Evolutionary conservation across 1,139 yeast species (phyloP).

Genomic region (Yamadazyma mexicana): DNA sequence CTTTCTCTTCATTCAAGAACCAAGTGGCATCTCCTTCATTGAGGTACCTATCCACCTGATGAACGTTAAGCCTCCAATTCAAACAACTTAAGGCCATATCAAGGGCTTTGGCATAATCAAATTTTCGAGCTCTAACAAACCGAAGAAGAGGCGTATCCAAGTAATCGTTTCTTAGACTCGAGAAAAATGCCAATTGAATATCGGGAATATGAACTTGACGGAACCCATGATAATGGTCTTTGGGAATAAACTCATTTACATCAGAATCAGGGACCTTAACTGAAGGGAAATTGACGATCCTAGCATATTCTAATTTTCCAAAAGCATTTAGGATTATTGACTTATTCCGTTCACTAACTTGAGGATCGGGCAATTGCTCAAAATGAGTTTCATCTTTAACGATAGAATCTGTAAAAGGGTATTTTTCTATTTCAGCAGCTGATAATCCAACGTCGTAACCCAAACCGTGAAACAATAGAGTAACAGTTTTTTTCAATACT

Average conservation of each 20-base stretch:
- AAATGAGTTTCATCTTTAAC: constrained; percentile 8
- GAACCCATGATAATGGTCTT: constrained; percentile 7
- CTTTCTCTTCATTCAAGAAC: constrained; percentile 21
- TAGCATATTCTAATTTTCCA: constrained; percentile 2
- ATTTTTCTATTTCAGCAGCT: constrained; percentile 11
- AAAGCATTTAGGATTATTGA: constrained; percentile 11
- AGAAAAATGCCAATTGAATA: constrained; percentile 35
- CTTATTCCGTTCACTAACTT: constrained; percentile 13
- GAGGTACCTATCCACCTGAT: constrained; percentile 58
- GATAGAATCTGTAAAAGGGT: constrained; percentile 14
- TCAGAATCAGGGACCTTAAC: constrained; percentile 6
- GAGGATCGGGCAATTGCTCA: constrained; percentile 8
- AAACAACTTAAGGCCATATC: constrained; percentile 68
- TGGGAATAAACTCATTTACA: constrained; percentile 6
- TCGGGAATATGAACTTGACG: constrained; percentile 4
- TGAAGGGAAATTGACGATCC: constrained; percentile 5
- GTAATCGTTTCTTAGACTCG: constrained; percentile 63
- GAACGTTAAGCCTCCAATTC: constrained; percentile 64
- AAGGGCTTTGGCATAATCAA: constrained; percentile 61
- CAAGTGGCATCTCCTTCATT: constrained; percentile 56
- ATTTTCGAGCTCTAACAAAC: constrained; percentile 72
- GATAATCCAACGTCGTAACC: constrained; percentile 54
- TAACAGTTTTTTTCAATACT: constrained; percentile 75
- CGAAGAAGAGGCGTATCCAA: constrained; percentile 71
- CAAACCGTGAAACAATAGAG: constrained; percentile 58